A percentile compares a stretch with the other conserved stretches of the same genome.
Conservation (phyloP, 1,284 basidiomycete species). For the Marasmius sp. region DNA sequence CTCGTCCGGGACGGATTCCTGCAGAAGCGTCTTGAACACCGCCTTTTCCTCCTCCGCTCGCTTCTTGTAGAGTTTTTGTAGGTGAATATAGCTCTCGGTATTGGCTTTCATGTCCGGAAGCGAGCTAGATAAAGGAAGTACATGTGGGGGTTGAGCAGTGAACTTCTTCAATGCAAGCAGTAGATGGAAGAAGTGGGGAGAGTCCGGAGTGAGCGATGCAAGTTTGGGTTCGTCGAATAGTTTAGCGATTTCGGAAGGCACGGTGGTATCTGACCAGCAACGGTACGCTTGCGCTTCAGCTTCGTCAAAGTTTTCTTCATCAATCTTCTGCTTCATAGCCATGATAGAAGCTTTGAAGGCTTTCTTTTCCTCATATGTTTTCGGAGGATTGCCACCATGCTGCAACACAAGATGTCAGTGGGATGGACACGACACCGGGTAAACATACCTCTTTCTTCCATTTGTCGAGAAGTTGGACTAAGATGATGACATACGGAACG, state of each 20-base stretch:
- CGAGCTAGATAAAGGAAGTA: slow-evolving; percentile 55
- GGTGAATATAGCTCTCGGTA: slow-evolving; percentile 77
- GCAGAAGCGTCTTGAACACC: slow-evolving; percentile 47
- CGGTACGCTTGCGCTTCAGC: slow-evolving; percentile 82
- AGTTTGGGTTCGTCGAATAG: slow-evolving; percentile 68
- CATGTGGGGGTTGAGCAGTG: slow-evolving; percentile 46
- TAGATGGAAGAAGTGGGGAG: slow-evolving; percentile 82
- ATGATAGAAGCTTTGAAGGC: slow-evolving; percentile 73
- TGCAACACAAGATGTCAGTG: slow-evolving; percentile 24
- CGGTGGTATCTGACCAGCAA: slow-evolving; percentile 65
- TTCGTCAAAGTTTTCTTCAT: slow-evolving; percentile 98
- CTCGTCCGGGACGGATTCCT: slow-evolving; percentile 43
- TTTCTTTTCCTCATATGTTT: slow-evolving; percentile 68
- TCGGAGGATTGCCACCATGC: slow-evolving; percentile 69
- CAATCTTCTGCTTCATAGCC: slow-evolving; percentile 65
- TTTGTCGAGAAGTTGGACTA: slow-evolving; percentile 78
- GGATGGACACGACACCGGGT: neutral
- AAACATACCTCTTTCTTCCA: slow-evolving; percentile 72
- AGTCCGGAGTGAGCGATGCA: slow-evolving; percentile 33
- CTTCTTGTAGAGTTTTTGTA: slow-evolving; percentile 77
- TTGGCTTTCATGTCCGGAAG: slow-evolving; percentile 97
- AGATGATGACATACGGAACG: slow-evolving; percentile 83
- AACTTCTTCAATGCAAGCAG: slow-evolving; percentile 75
- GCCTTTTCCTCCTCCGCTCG: slow-evolving; percentile 72
- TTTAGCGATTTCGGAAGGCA: slow-evolving; percentile 65